Evolutionary conservation across 208 protist genomes (phyloP).

Genomic region (Strigomonas galati): DNA sequence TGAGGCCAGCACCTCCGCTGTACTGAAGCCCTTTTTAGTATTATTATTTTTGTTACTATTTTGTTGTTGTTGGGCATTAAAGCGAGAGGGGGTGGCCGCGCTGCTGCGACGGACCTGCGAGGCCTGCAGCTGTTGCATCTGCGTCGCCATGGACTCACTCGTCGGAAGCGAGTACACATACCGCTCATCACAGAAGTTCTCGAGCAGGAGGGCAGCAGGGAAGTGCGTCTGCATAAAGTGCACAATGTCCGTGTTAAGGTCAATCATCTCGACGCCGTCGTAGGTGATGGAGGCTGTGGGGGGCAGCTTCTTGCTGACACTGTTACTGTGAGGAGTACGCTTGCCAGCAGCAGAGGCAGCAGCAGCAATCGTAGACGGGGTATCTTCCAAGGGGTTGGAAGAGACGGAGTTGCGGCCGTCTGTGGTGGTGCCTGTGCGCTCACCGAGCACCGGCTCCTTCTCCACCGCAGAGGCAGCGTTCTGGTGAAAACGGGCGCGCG

Average conservation of each 20-base stretch:
- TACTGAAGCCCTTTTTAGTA: too few species aligned
- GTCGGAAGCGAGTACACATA: conserved; percentile 33
- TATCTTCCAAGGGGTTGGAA: too few species aligned
- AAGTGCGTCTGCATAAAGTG: conserved; percentile 34
- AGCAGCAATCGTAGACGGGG: too few species aligned
- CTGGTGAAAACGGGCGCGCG: too few species aligned
- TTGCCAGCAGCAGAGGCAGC: too few species aligned
- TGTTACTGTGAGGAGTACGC: too few species aligned
- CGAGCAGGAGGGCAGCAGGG: conserved; percentile 35
- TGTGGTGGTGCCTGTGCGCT: too few species aligned
- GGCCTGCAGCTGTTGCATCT: conserved; percentile 24
- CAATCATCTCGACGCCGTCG: conserved; percentile 25
- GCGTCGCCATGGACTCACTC: conserved; percentile 21
- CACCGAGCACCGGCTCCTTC: too few species aligned
- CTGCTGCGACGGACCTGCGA: conserved; percentile 20
- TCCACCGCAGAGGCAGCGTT: too few species aligned
- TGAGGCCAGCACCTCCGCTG: conserved; percentile 40
- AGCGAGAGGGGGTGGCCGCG: conserved; percentile 24
- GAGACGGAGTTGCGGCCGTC: too few species aligned
- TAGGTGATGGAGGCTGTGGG: conserved; percentile 18
- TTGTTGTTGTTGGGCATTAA: conserved; percentile 32
- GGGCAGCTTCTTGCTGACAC: too few species aligned
- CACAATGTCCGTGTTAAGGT: conserved; percentile 23
- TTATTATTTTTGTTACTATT: too few species aligned
- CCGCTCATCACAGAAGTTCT: conserved; percentile 40